Base-by-base conservation (phyloP, 768 basidiomycete genomes). In the Boletus subcaerulescens region DNA sequence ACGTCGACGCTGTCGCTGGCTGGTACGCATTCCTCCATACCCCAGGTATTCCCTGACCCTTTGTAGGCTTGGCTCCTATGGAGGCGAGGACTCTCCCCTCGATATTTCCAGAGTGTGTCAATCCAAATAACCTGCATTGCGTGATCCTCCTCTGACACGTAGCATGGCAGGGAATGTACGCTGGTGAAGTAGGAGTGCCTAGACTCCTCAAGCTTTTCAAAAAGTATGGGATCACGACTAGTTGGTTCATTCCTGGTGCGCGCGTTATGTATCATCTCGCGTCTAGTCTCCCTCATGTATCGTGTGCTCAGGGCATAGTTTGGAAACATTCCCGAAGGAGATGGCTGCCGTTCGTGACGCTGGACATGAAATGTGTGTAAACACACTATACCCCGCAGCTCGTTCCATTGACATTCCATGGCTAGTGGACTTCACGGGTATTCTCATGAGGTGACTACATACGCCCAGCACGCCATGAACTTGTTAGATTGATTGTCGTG, bases 1-100 rank as follows among this genome's bases (percentile, higher is more conserved):
- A 91, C 56, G 85, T 90, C 3, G 88, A 91, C 53, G 86, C 87
- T 3, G 87, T 89, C 4, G 80, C 86, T 17, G 88, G 87, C 60
- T 90, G 88, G 87, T 82, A 65, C 12, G 50, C 14, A 24, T 32
- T 38, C 36, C 5, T 47, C 9, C 4, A 9, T 11, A 9, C 11
- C 3, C 6, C 15, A 26, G 10, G 5, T 13, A 15, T 43, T 5
- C 12, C 42, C 45, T 51, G 41, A 53, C 39, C 42, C 1, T 45
- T 32, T 6, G 31, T 45, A 86, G 84, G 84, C 75, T 86, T 15
- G 86, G 87, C 7, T 85, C 85, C 0, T 88, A 89, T 63, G 87
- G 87, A 4, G 87, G 86, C n/a, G 82, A 88, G 59, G 80, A 89
- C 63, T 85, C 82, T 0, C 83, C 85, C 0, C 70, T 80, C 18